A percentile compares a stretch with the other conserved stretches of the same genome.
Evolutionary conservation across 371 early-diverging fungal genomes (phyloP).

Genomic region (Apophysomyces variabilis): DNA sequence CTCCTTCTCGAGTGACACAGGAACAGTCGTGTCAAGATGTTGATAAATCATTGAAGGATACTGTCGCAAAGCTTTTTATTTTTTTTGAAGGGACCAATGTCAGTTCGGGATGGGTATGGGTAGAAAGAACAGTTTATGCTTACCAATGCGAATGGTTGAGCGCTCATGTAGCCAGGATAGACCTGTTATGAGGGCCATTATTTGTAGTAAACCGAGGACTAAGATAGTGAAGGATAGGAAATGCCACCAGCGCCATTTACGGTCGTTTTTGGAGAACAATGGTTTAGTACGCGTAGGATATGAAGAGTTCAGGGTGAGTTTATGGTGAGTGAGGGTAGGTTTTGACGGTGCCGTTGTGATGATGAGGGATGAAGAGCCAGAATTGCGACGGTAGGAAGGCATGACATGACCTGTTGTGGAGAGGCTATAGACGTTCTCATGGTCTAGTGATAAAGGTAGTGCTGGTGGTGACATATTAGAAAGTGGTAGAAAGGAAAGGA

Average conservation of each 20-base stretch:
- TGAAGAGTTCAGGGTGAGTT: conserved; percentile 2
- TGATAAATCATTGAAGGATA: conserved; percentile 58
- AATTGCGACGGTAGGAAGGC: conserved; percentile 12
- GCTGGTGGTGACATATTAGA: conserved; percentile 7
- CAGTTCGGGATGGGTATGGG: conserved; percentile 19
- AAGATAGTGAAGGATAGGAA: conserved; percentile 39
- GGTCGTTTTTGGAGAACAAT: conserved; percentile 22
- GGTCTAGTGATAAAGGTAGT: background rate
- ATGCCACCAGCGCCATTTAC: conserved; percentile 64
- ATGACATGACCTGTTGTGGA: conserved; percentile 3
- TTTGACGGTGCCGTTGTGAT: conserved; percentile 1
- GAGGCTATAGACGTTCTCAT: background rate
- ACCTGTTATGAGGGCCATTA: conserved; percentile 39
- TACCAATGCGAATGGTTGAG: conserved; percentile 59
- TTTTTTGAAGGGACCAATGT: conserved; percentile 1
- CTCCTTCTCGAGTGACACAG: conserved; percentile 37
- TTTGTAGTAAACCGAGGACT: conserved; percentile 44
- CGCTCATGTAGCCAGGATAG: conserved; percentile 45
- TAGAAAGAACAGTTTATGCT: conserved; percentile 23
- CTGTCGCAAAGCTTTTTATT: conserved; percentile 34
- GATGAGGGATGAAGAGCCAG: conserved; percentile 1
- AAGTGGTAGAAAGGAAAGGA: background rate
- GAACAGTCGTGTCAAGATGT: conserved; percentile 46
- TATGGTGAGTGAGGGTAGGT: background rate
- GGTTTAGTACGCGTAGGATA: conserved; percentile 2